Evolutionary conservation across 2,329 filamentous ascomycete genomes (phyloP).

Genomic region (Claviceps purpurea): DNA sequence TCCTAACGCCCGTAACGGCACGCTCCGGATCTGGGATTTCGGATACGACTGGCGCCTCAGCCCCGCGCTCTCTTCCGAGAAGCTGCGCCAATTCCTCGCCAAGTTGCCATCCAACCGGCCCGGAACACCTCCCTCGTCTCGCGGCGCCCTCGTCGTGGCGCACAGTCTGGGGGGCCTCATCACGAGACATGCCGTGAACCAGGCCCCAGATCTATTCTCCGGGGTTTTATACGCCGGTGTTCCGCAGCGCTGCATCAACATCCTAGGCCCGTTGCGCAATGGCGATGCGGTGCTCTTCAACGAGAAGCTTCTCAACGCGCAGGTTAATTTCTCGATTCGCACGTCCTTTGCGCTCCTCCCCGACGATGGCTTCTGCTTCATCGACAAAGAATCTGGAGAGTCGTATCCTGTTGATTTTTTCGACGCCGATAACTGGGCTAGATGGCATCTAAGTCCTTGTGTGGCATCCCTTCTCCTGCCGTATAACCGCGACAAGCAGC

Average conservation of each 20-base stretch:
- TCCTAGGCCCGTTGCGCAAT: slow-evolving; percentile 76
- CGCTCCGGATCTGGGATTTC: slow-evolving; percentile 72
- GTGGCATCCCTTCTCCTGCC: slow-evolving; percentile 54
- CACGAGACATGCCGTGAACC: slow-evolving; percentile 76
- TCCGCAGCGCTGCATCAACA: slow-evolving; percentile 79
- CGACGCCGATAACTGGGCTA: slow-evolving; percentile 64
- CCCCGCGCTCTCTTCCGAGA: slow-evolving; percentile 58
- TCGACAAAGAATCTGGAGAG: slow-evolving; percentile 69
- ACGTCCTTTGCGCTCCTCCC: slow-evolving; percentile 78
- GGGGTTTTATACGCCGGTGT: slow-evolving; percentile 78
- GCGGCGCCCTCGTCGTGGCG: slow-evolving; percentile 69
- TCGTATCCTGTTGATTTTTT: slow-evolving; percentile 78
- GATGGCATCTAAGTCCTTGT: slow-evolving; percentile 66
- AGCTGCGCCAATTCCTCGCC: slow-evolving; percentile 61
- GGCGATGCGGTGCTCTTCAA: slow-evolving; percentile 88
- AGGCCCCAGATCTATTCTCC: slow-evolving; percentile 69
- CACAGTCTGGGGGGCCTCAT: slow-evolving; percentile 83
- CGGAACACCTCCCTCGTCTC: slow-evolving; percentile 33
- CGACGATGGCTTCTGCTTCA: slow-evolving; percentile 75
- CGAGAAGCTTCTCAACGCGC: slow-evolving; percentile 77
- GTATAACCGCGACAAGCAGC: slow-evolving; percentile 23
- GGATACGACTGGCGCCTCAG: slow-evolving; percentile 92
- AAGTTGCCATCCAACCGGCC: slow-evolving; percentile 60
- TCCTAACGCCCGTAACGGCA: slow-evolving; percentile 58
- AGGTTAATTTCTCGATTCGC: slow-evolving; percentile 84